A percentile compares a stretch with the other conserved stretches of the same genome.
Conservation (phyloP, 1,284 basidiomycete genomes). For the Singerocomus rubriflavus region DNA sequence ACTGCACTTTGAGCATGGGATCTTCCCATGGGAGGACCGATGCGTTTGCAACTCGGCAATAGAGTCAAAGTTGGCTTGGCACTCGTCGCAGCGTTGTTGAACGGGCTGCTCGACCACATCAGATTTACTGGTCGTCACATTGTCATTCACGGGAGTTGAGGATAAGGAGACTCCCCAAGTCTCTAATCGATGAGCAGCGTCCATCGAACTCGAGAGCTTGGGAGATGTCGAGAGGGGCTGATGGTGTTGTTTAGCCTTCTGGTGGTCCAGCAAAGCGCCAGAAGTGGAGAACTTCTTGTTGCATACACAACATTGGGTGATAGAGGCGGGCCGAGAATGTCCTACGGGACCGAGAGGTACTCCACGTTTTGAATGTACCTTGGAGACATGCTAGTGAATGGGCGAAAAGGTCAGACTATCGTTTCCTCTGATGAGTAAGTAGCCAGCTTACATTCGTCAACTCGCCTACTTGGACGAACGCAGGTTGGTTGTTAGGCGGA, state of each 20-base stretch:
- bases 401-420: constrained; percentile 8
- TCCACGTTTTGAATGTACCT: constrained; percentile 13
- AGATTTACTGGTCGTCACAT: neutral
- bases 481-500: constrained; percentile 22
- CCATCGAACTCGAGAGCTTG: constrained; percentile 3
- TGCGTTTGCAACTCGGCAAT: constrained; percentile 25
- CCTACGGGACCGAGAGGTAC: neutral
- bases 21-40: constrained; percentile 16
- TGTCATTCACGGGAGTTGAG: neutral
- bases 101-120: constrained; percentile 1
- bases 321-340: constrained; percentile 1
- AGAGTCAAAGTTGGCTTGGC: constrained; percentile 20
- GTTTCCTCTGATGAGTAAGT: neutral
- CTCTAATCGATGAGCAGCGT: constrained; percentile 1
- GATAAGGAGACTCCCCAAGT: constrained; percentile 3
- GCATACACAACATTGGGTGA: constrained; percentile 25
- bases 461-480: constrained; percentile 15
- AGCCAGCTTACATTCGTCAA: constrained; percentile 21
- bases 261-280: constrained; percentile 21
- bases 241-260: constrained; percentile 24
- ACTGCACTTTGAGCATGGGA: constrained; percentile 30
- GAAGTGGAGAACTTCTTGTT: constrained; percentile 26
- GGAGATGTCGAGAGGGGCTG: constrained; percentile 5
- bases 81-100: constrained; percentile 21
- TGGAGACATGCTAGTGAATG: constrained; percentile 25